Base-by-base conservation (phyloP, 1,284 basidiomycete species). In the Cutaneotrichosporon sp. region DNA sequence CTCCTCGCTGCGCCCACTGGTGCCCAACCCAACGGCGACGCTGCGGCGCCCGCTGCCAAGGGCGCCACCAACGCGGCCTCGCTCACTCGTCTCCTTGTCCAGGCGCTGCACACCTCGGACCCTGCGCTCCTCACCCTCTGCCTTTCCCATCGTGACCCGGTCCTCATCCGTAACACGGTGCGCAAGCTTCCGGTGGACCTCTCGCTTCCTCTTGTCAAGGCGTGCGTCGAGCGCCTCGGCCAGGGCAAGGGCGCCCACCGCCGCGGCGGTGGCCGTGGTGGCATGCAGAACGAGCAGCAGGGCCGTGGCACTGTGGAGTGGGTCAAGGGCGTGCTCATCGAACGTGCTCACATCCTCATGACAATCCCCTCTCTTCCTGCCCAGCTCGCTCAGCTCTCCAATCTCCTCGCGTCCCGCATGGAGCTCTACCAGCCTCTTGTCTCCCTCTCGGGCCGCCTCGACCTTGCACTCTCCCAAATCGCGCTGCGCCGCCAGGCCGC, bases 91-190 rank as follows among this genome's bases (percentile, higher is more conserved):
- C 95, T 96, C 16, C 85, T 99, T 56, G 92, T 96, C 58, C 97
- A 99, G 81, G 96, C 97, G 0, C 83, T 99, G 55, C 96, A 99
- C 78, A 97, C 96, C 3, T 90, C 90, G 22, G 97, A 99, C 82
- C 86, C 89, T 0, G 87, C 88, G 7, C 83, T 99, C 47, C 83
- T 99, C 63, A 92, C 97, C 73, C 89, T 90, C 32, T 97, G 94
- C 81, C 83, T 99, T 36, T 79, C 81, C 21, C 92, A 98, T 81
- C 90, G 92, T 21, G 89, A 97, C 70, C 83, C 86, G 10, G 81
- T 83, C 1, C 83, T 99, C 50, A 91, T 99, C 70, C 86, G 89
- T 61, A 92, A 92, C 76, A 97, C 96, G 1, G 89, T 99, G 52
- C 86, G 88, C 68, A 86, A 91, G 65, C 83, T 99, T 56, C 94